Base-by-base conservation (phyloP, 192 early-diverging fungal genomes). In the Umbelopsis ramanniana region DNA sequence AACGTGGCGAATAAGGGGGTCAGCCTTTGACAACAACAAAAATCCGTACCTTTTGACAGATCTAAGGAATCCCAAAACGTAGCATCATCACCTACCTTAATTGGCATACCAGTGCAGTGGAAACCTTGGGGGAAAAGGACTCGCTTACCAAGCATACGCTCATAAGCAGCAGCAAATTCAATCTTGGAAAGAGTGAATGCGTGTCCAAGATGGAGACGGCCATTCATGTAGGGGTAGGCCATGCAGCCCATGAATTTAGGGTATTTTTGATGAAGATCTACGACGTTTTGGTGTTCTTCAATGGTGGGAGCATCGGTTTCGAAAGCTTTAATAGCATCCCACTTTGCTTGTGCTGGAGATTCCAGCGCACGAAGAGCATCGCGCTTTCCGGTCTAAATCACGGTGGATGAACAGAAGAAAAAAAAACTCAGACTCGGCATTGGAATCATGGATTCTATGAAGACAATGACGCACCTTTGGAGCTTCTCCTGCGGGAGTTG, bases 71-170 rank as follows among this genome's bases (percentile, higher is more conserved):
- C 29, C 29, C 1, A 29, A 29, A 29, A 29, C 1, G 1, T 29
- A 29, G 29, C 29, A n/a, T 29, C 29, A 29, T 29, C 29, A 29
- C 29, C 11, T 70, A 94, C 93, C 86, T 95, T 97, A 85, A 99
- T 99, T 33, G 98, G 98, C 98, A 99, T 99, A 48, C 98, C 98
- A 10, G 98, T 98, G 57, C 91, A 93, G 74, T 99, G 98, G 90
- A 98, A 99, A 38, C 97, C 97, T 74, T 97, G 92, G 23, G 98
- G 98, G 66, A 97, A 95, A 67, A 98, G 87, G 52, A 89, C 93
- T 17, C 88, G 82, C 86, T 96, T 98, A 38, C 98, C 98, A 82
- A 94, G 86, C 71, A 99, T 82, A 69, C 96, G 89, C 74, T 98
- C 91, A 84, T 96, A 99, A 47, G 95, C 94, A 21, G 89, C 86